These are phyloP conservation scores for Fusarium sp. DNA, from an alignment of 2,329 filamentous ascomycete species.

Conservation along the genomic window DNA sequence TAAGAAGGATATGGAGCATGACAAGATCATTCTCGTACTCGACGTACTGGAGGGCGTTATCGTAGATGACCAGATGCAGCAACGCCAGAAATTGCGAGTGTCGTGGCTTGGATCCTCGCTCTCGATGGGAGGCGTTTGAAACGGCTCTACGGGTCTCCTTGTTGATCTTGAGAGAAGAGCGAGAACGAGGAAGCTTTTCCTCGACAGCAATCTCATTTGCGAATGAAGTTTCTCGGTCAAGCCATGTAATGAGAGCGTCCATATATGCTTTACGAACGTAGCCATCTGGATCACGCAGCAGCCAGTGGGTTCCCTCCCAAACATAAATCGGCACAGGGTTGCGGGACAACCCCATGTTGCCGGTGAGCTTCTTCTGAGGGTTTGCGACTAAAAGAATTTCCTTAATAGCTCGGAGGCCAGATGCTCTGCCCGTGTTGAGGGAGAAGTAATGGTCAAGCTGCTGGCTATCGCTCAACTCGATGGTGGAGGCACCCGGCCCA, in stretches of 20 bases:
- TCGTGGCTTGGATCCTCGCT: constrained; percentile 59
- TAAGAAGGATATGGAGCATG: constrained; percentile 78
- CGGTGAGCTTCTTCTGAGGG: constrained; percentile 64
- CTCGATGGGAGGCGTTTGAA: constrained; percentile 71
- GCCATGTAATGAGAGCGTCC: constrained; percentile 84
- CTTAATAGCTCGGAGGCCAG: constrained; percentile 81
- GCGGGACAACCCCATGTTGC: constrained; percentile 71
- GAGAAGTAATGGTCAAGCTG: constrained; percentile 62
- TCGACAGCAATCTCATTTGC: constrained; percentile 70
- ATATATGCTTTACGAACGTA: constrained; percentile 85
- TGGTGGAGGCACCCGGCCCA: constrained; percentile 44
- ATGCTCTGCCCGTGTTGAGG: constrained; percentile 62
- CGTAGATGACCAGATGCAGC: constrained; percentile 88
- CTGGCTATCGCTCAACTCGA: constrained; percentile 55
- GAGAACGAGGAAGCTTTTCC: constrained; percentile 58
- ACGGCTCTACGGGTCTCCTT: constrained; percentile 67
- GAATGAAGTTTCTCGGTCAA: constrained; percentile 78
- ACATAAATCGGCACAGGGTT: constrained; percentile 80
- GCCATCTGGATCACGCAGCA: constrained; percentile 80
- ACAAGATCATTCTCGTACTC: constrained; percentile 78
- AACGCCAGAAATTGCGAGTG: constrained; percentile 80
- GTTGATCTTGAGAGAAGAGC: constrained; percentile 52
- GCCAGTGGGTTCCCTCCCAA: constrained; percentile 97
- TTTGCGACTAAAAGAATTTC: constrained; percentile 85
- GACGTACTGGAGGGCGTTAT: constrained; percentile 79